Evolutionary conservation across 768 basidiomycete genomes (phyloP), one percentile per base, ranked within the genome.

Genomic region (Rhizopogon roseolus): DNA sequence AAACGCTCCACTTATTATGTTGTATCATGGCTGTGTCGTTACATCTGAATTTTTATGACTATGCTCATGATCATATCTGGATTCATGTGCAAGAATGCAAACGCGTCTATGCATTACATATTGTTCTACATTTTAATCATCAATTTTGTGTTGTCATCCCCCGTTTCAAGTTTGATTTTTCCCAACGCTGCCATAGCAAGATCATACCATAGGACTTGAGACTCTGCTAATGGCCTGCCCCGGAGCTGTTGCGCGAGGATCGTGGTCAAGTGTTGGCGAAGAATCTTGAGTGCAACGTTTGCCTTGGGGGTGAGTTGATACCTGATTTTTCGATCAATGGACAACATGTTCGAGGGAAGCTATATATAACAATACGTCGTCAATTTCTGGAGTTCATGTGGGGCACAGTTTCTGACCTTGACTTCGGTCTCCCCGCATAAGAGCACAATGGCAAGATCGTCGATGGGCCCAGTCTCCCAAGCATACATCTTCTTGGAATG

Each of bases 381-480:
- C 13, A 50, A 42, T n/a, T 39, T 19, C 43, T 19, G 38, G 22
- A 29, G 11, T 27, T 17, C 10, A 54, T 45, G 29, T 43, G 19
- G 41, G 14, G 45, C 22, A 28, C 54, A 29, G 11, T 16, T 16
- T 57, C 75, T 52, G 66, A 84, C 93, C 81, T 88, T 94, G 74
- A 90, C 87, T 53, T 98, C 96, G 22, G 80, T 75, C 57, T 98
- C 96, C 8, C 96, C 96, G 55, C 94, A 98, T 1, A 98, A 72
- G 16, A 98, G 73, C 27, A 92, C 64, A 49, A 98, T 67, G 4
- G 91, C 82, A 27, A 90, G 68, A 60, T 96, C 91, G 57, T 97
- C 90, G 7, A 90, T 81, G 5, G 93, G 90, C 6, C 91, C 85
- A 0, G 88, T 93, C 69, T 98, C 96, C 93, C 93, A 97, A 16